Evolutionary conservation across 2,329 filamentous ascomycete genomes (phyloP).

Genomic region (Sclerotinia minor): DNA sequence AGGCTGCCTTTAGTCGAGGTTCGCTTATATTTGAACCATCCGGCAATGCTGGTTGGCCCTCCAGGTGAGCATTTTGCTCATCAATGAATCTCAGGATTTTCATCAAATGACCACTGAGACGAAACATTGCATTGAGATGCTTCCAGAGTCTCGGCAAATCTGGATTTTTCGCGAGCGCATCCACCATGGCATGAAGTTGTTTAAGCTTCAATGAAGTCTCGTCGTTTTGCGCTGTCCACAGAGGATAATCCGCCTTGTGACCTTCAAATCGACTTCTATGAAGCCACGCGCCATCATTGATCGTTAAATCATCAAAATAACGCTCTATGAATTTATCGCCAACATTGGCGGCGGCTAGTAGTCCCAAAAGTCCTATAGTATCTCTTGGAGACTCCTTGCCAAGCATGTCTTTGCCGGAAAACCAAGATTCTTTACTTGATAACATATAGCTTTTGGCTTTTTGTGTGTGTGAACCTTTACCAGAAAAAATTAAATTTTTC

Average conservation of each 20-base stretch:
- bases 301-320: conserved; percentile 1
- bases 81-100: conserved; percentile 20
- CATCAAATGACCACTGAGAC: conserved; percentile 8
- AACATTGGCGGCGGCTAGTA: conserved; percentile 8
- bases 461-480: not conserved
- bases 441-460: not conserved
- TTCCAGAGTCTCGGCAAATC: not conserved
- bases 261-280: conserved; percentile 5
- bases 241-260: conserved; percentile 18
- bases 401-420: not conserved
- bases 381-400: not conserved
- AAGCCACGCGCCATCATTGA: not conserved
- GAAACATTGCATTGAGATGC: conserved; percentile 16
- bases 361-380: conserved; percentile 8
- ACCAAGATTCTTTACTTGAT: not conserved
- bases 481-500: not conserved
- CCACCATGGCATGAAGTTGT: conserved; percentile 3
- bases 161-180: conserved; percentile 1
- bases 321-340: not conserved
- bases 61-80: conserved; percentile 4
- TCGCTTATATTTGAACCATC: conserved; percentile 23
- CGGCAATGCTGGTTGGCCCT: conserved; percentile 4
- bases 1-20: conserved; percentile 18
- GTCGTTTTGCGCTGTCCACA: not conserved
- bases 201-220: conserved; percentile 2